Percentiles rank a stretch among this genome's conserved stretches.
Conservation (phyloP, 805 yeast species). For the Candida saitoana region DNA sequence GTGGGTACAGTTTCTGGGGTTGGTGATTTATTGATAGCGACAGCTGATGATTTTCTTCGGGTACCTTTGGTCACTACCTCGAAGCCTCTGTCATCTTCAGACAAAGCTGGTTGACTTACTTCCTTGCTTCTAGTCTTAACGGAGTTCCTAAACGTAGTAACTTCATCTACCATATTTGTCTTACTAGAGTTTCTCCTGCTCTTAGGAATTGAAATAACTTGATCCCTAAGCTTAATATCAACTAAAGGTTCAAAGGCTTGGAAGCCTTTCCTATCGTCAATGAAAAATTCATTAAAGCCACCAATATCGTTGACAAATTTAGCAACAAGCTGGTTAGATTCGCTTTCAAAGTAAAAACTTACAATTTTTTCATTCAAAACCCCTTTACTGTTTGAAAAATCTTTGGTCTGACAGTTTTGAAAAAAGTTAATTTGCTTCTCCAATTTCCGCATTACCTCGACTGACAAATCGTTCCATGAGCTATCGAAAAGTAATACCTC, state of each 20-base stretch:
- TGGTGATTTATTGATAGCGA: constrained; percentile 7
- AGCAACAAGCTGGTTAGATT: constrained; percentile 15
- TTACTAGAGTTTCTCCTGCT: constrained; percentile 11
- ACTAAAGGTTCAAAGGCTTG: constrained; percentile 32
- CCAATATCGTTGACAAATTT: constrained; percentile 18
- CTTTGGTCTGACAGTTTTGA: constrained; percentile 22
- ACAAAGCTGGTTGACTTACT: constrained; percentile 16
- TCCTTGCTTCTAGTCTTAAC: constrained; percentile 13
- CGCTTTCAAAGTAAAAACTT: constrained; percentile 18
- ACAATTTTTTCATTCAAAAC: constrained; percentile 10
- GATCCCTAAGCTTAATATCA: constrained; percentile 24
- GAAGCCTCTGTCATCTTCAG: constrained; percentile 19
- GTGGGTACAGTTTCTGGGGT: constrained; percentile 4
- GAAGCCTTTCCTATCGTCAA: constrained; percentile 32
- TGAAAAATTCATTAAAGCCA: constrained; percentile 27
- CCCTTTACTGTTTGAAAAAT: constrained; percentile 17
- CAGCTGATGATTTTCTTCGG: constrained; percentile 13
- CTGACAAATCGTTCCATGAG: constrained; percentile 23
- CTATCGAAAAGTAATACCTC: constrained; percentile 55
- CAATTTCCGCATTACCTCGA: constrained; percentile 20
- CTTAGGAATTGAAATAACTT: constrained; percentile 10
- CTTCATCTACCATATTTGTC: constrained; percentile 16
- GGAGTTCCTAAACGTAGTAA: constrained; percentile 23
- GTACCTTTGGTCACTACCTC: constrained; percentile 22
- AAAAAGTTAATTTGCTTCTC: constrained; percentile 27